phyloP scores from a whole-genome alignment of 306 rosid genomes.

The Biancaea sappan region DNA sequence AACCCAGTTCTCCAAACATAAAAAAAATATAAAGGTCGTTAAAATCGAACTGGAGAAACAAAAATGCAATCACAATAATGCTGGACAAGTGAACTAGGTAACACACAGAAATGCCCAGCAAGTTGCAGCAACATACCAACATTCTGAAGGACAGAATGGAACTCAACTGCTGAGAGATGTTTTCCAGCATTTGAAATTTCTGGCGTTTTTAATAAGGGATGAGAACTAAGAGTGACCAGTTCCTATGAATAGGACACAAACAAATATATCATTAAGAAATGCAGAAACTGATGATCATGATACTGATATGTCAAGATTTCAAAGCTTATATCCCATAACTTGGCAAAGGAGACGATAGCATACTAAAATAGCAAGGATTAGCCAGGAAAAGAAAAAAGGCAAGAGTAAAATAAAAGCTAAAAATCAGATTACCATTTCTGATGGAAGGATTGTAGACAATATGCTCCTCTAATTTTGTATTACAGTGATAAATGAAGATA shows the following conservation, averaged over 20 bases:
- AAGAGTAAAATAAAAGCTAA: neutral
- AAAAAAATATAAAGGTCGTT: neutral
- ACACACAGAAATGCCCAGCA: slow-evolving; percentile 12
- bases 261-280: neutral
- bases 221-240: slow-evolving; percentile 76
- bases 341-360: neutral
- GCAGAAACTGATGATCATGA: neutral
- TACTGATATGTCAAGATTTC: neutral
- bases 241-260: slow-evolving; percentile 51
- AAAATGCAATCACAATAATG: neutral
- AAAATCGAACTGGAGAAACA: neutral
- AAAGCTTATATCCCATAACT: neutral
- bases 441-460: neutral
- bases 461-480: neutral
- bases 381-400: neutral
- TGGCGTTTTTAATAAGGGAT: slow-evolving; percentile 66
- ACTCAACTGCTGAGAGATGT: slow-evolving; percentile 82
- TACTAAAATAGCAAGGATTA: neutral
- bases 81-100: neutral
- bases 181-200: slow-evolving; percentile 78
- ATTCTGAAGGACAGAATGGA: slow-evolving; percentile 73
- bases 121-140: slow-evolving; percentile 53
- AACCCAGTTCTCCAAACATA: slow-evolving; percentile 13
- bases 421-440: neutral
- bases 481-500: neutral